These are phyloP conservation scores for Phytophthora quininea DNA, from an alignment of 352 stramenopile genomes.

Conservation along the genomic window DNA sequence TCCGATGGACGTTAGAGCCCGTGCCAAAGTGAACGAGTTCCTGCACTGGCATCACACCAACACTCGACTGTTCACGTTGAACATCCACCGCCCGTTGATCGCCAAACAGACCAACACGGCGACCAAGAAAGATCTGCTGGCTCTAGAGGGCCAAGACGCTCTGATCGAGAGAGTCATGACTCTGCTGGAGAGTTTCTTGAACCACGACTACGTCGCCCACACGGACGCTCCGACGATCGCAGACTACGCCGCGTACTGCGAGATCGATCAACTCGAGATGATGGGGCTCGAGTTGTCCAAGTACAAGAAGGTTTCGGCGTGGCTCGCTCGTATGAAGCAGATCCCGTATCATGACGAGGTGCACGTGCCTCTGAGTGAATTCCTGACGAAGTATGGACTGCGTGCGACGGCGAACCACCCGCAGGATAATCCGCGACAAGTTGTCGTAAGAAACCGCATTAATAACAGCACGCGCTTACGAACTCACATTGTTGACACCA, in stretches of 20 bases:
- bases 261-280: conserved; percentile 60
- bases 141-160: conserved; percentile 34
- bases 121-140: conserved; percentile 25
- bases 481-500: too few species aligned
- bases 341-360: conserved; percentile 31
- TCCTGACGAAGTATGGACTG: conserved; percentile 6
- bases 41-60: conserved; percentile 58
- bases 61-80: conserved; percentile 37
- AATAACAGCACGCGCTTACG: too few species aligned
- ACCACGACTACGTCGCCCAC: conserved; percentile 47
- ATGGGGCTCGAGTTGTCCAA: conserved; percentile 50
- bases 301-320: conserved; percentile 46
- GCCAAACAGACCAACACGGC: conserved; percentile 21
- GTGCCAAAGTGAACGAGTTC: conserved; percentile 57
- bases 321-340: conserved; percentile 44
- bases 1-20: conserved; percentile 37
- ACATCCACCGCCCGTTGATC: conserved; percentile 37
- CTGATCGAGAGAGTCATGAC: conserved; percentile 38
- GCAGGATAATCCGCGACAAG: background rate
- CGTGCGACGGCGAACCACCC: background rate
- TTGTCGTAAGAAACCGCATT: background rate
- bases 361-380: conserved; percentile 10
- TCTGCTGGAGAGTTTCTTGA: conserved; percentile 49
- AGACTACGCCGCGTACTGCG: conserved; percentile 56
- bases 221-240: conserved; percentile 49